Evolutionary conservation across 495 filamentous ascomycete species (phyloP), one percentile per base, ranked within the genome.

Genomic region (Penicillium paradoxum): DNA sequence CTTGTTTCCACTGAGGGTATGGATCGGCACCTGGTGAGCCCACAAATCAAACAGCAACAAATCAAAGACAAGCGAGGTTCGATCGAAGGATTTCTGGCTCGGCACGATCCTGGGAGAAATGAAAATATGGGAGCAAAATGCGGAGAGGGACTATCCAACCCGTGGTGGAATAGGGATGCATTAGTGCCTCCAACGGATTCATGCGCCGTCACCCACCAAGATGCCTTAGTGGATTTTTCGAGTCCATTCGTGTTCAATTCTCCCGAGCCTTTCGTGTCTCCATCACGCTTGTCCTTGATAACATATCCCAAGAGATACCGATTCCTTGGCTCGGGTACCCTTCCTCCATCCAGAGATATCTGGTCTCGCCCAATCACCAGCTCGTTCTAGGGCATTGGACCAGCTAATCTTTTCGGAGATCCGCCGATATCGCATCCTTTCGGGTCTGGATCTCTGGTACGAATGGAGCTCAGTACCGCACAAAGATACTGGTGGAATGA

Each of bases 141-240:
- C 49, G 49, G 49, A 51, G 49, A 51, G 30, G n/a, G n/a, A 25
- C 22, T 51, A 32, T 22, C 4, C 49, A 36, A 30, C 39, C 37
- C 37, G 48, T 42, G 37, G 48, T 51, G 45, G 29, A 15, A 48
- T 27, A 10, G 7, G 9, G 34, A 34, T 37, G 32, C 30, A 47
- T 45, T 30, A 45, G 42, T n/a, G 15, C 32, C 14, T 14, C 29
- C 34, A n/a, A 37, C 30, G 30, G 30, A 15, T 47, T 32, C 24
- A 30, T 10, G 21, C 33, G 6, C 44, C 15, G 18, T 48, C 46
- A 3, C 46, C 46, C 38, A 29, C 33, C 21, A 39, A 10, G 19
- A 13, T 3, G 13, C 22, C 33, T 49, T n/a, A 19, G 9, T 49
- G 34, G 15, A 29, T 38, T 38, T 38, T 38, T 29, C n/a, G 11